Evolutionary conservation across 441 rosid species (phyloP).

Genomic region (Aquilaria agallochum): DNA sequence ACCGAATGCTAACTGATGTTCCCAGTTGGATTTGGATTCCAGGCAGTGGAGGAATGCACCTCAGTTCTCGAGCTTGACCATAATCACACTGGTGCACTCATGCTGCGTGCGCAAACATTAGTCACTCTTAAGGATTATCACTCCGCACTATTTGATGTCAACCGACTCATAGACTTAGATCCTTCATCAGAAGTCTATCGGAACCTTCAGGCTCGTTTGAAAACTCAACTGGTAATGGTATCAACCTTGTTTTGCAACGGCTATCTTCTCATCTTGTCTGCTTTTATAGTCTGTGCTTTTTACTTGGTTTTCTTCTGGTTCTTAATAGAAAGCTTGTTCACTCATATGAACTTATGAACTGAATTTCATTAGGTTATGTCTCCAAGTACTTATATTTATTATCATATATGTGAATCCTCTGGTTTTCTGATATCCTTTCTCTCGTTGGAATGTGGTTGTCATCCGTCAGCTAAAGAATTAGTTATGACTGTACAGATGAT

Average conservation of each 20-base stretch:
- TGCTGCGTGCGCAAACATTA: constrained; percentile 87
- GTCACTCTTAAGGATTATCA: constrained; percentile 79
- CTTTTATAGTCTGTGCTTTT: not conserved
- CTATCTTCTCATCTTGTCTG: constrained; percentile 1
- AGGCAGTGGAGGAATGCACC: constrained; percentile 94
- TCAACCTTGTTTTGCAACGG: not conserved
- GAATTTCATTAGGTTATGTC: too few species aligned
- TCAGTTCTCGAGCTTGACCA: constrained; percentile 92
- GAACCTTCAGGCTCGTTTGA: constrained; percentile 75
- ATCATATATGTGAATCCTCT: too few species aligned
- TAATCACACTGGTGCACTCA: constrained; percentile 82
- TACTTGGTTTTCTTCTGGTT: not conserved
- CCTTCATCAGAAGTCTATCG: constrained; percentile 81
- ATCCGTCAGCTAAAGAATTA: too few species aligned
- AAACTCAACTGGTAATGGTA: constrained; percentile 73
- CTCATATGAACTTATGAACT: too few species aligned
- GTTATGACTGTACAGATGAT: too few species aligned
- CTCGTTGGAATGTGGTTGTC: too few species aligned
- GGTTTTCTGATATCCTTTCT: too few species aligned
- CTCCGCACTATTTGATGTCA: constrained; percentile 87
- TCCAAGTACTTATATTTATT: too few species aligned
- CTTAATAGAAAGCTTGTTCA: too few species aligned
- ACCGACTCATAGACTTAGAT: constrained; percentile 71
- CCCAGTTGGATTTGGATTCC: constrained; percentile 6
- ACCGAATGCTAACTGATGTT: constrained; percentile 3